Evolutionary conservation across 1,284 basidiomycete species (phyloP).

Genomic region (Flammula alnicola): DNA sequence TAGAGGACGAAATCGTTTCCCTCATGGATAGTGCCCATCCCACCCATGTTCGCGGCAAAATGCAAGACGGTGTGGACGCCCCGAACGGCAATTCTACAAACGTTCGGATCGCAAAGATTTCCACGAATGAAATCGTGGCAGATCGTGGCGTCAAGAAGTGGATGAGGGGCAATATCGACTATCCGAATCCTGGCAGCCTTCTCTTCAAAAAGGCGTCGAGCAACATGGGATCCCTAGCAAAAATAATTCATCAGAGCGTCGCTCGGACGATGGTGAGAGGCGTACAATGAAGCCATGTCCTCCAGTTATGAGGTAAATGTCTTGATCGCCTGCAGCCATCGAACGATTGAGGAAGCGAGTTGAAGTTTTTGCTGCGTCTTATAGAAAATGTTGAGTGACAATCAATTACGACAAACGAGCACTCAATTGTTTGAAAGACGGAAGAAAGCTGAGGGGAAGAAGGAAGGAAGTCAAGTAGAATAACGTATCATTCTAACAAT

Average conservation of each 20-base stretch:
- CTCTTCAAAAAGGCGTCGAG: constrained; percentile 39
- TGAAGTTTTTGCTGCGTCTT: too few relatives aligned
- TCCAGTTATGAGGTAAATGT: constrained; percentile 47
- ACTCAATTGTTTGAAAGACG: too few relatives aligned
- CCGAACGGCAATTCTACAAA: constrained; percentile 42
- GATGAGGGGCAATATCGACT: constrained; percentile 41
- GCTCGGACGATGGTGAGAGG: background rate
- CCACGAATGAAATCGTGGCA: constrained; percentile 46
- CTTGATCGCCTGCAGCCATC: constrained; percentile 10
- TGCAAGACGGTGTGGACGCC: constrained; percentile 53
- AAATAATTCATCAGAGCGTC: background rate
- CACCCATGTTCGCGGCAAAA: constrained; percentile 64
- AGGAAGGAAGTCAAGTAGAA: too few relatives aligned
- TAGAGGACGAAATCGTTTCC: constrained; percentile 56
- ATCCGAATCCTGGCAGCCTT: constrained; percentile 45
- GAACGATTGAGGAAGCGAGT: background rate
- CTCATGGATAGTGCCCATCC: constrained; percentile 58
- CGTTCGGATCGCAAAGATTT: constrained; percentile 48
- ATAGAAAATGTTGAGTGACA: too few relatives aligned
- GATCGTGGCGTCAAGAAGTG: constrained; percentile 31
- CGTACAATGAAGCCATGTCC: constrained; percentile 64
- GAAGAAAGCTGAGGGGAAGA: too few relatives aligned
- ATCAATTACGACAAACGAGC: too few relatives aligned
- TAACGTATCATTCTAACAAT: too few relatives aligned
- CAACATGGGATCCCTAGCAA: constrained; percentile 56